A percentile compares a stretch with the other conserved stretches of the same genome.
phyloP scores from a whole-genome alignment of 768 basidiomycete species.

The Pleurotus pulmonarius region DNA sequence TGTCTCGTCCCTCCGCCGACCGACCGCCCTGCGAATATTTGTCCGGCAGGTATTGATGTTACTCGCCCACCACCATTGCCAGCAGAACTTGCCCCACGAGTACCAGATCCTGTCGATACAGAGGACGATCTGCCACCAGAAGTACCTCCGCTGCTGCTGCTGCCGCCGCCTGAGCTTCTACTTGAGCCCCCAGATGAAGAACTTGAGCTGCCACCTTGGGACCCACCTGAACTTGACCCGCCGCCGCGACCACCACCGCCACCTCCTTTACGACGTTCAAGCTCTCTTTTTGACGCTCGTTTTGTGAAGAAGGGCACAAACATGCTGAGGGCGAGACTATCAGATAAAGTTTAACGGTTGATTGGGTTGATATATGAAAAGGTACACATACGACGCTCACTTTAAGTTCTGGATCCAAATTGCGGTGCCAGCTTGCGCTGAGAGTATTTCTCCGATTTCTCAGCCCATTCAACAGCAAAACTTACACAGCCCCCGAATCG shows the following conservation, averaged over 20 bases:
- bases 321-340: slow-evolving; percentile 10
- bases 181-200: slow-evolving; percentile 13
- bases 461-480: too few species aligned
- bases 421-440: too few species aligned
- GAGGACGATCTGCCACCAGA: slow-evolving; percentile 2
- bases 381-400: too few species aligned
- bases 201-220: slow-evolving; percentile 12
- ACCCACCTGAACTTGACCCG: slow-evolving; percentile 7
- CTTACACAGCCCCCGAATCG: too few species aligned
- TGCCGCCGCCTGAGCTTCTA: slow-evolving; percentile 13
- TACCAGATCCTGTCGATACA: slow-evolving; percentile 11
- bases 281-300: slow-evolving; percentile 4
- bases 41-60: slow-evolving; percentile 31
- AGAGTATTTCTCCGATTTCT: too few species aligned
- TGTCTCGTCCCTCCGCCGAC: slow-evolving; percentile 43
- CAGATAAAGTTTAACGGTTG: too few species aligned
- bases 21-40: slow-evolving; percentile 33
- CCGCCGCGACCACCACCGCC: slow-evolving; percentile 24
- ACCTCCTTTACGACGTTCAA: slow-evolving; percentile 26
- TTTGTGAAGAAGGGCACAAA: slow-evolving; percentile 26
- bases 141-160: neutral
- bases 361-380: too few species aligned
- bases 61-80: slow-evolving; percentile 20
- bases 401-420: too few species aligned
- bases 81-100: slow-evolving; percentile 13